Evolutionary conservation across 176 grass and related monocot genomes (phyloP), one percentile per base, ranked within the genome.

Genomic region (Thalia dealbata): DNA sequence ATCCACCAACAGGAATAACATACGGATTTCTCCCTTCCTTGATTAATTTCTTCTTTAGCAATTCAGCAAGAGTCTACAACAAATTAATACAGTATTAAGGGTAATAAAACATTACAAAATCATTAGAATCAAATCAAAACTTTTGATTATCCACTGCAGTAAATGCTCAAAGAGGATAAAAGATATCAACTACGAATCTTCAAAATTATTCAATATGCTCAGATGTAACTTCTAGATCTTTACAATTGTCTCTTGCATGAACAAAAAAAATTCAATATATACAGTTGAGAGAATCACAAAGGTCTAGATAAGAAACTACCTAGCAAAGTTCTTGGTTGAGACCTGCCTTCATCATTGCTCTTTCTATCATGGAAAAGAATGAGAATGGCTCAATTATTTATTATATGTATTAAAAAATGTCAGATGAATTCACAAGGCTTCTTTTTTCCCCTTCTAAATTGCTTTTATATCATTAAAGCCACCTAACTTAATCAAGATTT

Each of bases 1-100:
- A 97, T 88, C 95, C 95, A 70, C 95, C 95, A 77, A 93, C 95
- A 78, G 95, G 95, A 78, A 97, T 91, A 55, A 93, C 82, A 58
- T 92, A 97, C 74, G 95, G 95, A 14, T 88, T 97, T 75, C 83
- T 79, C 48, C 95, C 95, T 93, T 97, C 87, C 66, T 90, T 79
- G 46, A 84, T 52, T 63, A 97, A 76, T 75, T 67, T 99, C 58
- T 81, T 84, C 83, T 93, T 91, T 75, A 99, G 81, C 71, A 99
- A 72, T 10, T 92, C 85, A 29, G 90, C 90, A 84, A 99, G 80
- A 78, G 83, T 85, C 90, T 99, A 71, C 8, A 52, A 59, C 15
- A 76, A 61, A 71, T 58, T 0, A n/a, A 72, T 55, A n/a, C 7
- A 24, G 14, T 10, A 41, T n/a, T 72, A 59, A 50, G 5, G 22